phyloP scores from a whole-genome alignment of 2,329 filamentous ascomycete genomes.

The Microdochium trichocladiopsis region DNA sequence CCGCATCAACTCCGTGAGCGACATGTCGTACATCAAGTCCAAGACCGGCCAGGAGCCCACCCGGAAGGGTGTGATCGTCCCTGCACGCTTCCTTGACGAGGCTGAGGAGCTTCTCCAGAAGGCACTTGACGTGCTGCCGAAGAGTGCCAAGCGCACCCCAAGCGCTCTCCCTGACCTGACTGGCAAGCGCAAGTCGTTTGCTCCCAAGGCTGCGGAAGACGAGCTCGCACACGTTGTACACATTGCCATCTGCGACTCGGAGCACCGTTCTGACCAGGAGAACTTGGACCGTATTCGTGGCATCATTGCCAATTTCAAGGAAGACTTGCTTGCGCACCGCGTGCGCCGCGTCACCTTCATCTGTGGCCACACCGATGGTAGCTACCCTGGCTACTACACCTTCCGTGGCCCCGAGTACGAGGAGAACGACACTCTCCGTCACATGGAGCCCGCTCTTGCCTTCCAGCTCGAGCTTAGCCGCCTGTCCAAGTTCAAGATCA shows the following conservation, averaged over 20 bases:
- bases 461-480: conserved; percentile 97
- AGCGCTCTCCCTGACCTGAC: conserved; percentile 66
- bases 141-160: conserved; percentile 48
- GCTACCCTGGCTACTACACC: conserved; percentile 95
- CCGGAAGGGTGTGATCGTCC: conserved; percentile 90
- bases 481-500: conserved; percentile 95
- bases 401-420: conserved; percentile 88
- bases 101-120: conserved; percentile 79
- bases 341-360: conserved; percentile 94
- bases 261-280: conserved; percentile 76
- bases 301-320: conserved; percentile 73
- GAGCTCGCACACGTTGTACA: conserved; percentile 91
- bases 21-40: conserved; percentile 81
- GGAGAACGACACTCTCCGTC: conserved; percentile 93
- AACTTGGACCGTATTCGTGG: conserved; percentile 67
- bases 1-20: conserved; percentile 89
- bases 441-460: conserved; percentile 90
- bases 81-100: conserved; percentile 89
- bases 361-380: conserved; percentile 88
- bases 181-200: conserved; percentile 60
- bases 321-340: conserved; percentile 72
- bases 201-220: conserved; percentile 52
- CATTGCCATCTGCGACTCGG: conserved; percentile 82
- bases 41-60: conserved; percentile 69
- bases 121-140: conserved; percentile 78